Base-by-base conservation (phyloP, 2,329 filamentous ascomycete genomes). In the Colletotrichum sp. region DNA sequence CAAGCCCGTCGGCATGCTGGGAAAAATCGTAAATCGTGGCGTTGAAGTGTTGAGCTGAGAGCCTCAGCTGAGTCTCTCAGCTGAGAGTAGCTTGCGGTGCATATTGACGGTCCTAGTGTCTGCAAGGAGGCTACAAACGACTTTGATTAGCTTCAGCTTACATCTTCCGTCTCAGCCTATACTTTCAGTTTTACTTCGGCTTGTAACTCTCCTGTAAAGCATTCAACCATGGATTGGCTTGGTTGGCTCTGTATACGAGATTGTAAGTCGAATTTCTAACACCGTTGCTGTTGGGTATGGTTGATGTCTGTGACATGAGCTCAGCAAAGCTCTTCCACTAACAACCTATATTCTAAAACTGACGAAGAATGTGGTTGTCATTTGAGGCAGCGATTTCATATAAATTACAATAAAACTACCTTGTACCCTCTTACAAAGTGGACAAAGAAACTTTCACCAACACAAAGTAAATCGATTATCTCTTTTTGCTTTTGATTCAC, bases 281-380 rank as follows among this genome's bases (percentile, higher is more conserved):
- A 43, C 36, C 1, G 16, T 18, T 18, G 16, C 36, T 18, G 36
- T n/a, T 43, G 36, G 36, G 16, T 10, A 43, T 9, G 8, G 8
- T 5, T 18, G 36, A 10, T 43, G 36, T 43, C 16, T 43, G 0
- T 43, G 36, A 18, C 16, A 43, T 43, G 16, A 18, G 36, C 16
- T n/a, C 36, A 18, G 36, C 16, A 18, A n/a, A 10, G 36, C 2
- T n/a, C 3, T 18, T 43, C 36, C 16, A 18, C 36, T 18, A 9
- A n/a, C 8, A 1, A 10, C 8, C 2, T 5, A 10, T 10, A 5
- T 8, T 5, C 0, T 3, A 18, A 43, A 43, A 3, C 36, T 10
- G 16, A n/a, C 3, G 36, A 43, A 43, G 36, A 43, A 18, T 43
- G 36, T 1, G 36, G 5, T 43, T n/a, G 16, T 10, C 4, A 43